Evolutionary conservation across 1,284 basidiomycete genomes (phyloP).

Genomic region (Bondarzewia mesenterica): DNA sequence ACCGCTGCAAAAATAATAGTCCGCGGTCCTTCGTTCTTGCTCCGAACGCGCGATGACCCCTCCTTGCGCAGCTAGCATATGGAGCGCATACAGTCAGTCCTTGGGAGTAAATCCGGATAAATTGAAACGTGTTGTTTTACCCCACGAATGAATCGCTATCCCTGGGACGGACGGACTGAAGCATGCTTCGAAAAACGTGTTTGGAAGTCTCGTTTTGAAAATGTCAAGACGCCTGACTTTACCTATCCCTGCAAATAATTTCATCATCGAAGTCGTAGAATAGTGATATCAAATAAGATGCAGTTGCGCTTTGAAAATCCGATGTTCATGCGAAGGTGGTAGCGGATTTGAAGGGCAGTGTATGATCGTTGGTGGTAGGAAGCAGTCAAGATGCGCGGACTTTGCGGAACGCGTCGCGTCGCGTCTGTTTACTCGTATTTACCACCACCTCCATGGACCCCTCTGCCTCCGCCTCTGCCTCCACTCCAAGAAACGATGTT

Average conservation of each 20-base stretch:
- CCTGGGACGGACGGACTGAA: conserved; percentile 9
- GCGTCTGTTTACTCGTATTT: conserved; percentile 2
- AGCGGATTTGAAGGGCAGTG: not conserved
- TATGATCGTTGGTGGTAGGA: not conserved
- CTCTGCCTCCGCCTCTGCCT: conserved; percentile 1
- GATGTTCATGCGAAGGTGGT: not conserved
- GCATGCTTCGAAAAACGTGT: conserved; percentile 5
- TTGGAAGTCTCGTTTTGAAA: not conserved
- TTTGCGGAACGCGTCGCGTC: not conserved
- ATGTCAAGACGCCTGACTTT: not conserved
- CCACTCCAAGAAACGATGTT: not conserved
- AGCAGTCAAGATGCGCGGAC: not conserved
- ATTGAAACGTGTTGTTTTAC: not conserved
- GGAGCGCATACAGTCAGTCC: not conserved
- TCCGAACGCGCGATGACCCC: conserved; percentile 8
- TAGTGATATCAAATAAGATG: too few species aligned
- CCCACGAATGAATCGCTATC: conserved; percentile 4
- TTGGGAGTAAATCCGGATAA: too few species aligned
- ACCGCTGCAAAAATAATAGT: conserved; percentile 9
- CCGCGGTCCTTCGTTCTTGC: conserved; percentile 6
- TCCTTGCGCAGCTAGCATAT: conserved; percentile 5
- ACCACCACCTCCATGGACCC: conserved; percentile 5
- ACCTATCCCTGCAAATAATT: conserved; percentile 5
- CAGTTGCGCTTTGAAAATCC: too few species aligned
- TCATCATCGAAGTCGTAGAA: not conserved